phyloP scores from a whole-genome alignment of 1,139 yeast genomes.

The Kluyveromyces sp. region DNA sequence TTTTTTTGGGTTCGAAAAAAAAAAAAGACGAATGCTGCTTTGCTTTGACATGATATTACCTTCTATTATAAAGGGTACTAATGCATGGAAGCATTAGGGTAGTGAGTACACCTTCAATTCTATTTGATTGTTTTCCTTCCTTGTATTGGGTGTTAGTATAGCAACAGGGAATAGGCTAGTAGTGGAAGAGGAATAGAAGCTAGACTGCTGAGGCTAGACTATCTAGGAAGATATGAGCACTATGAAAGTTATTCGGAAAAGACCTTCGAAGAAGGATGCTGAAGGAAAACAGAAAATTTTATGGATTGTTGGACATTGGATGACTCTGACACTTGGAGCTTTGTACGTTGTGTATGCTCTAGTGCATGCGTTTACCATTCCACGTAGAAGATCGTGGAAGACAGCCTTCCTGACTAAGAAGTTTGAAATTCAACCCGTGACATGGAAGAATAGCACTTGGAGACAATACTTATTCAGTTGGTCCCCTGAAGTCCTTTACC shows the following conservation, averaged over 20 bases:
- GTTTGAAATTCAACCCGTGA: not conserved
- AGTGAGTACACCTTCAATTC: no score
- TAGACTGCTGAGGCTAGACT: no score
- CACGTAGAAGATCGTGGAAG: conserved; percentile 29
- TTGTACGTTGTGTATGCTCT: conserved; percentile 42
- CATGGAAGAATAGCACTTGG: conserved; percentile 21
- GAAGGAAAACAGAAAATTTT: conserved; percentile 34
- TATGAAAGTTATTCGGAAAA: conserved; percentile 24
- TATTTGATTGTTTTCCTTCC: no score
- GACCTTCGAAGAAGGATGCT: conserved; percentile 17
- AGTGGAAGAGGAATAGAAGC: no score
- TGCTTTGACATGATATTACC: no score
- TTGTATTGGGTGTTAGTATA: no score
- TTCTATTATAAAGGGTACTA: no score
- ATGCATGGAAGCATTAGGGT: no score
- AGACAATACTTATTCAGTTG: conserved; percentile 37
- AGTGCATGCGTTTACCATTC: conserved; percentile 22
- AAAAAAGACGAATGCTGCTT: no score
- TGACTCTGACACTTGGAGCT: conserved; percentile 44
- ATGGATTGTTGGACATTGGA: conserved; percentile 59
- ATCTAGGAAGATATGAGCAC: conserved; percentile 5
- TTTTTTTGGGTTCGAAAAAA: no score
- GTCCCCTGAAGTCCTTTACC: conserved; percentile 41
- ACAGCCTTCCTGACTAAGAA: conserved; percentile 24
- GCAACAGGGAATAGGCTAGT: no score